These are phyloP conservation scores for Helotiales sp. DNA, from an alignment of 2,329 filamentous ascomycete genomes.

Conservation along the genomic window DNA sequence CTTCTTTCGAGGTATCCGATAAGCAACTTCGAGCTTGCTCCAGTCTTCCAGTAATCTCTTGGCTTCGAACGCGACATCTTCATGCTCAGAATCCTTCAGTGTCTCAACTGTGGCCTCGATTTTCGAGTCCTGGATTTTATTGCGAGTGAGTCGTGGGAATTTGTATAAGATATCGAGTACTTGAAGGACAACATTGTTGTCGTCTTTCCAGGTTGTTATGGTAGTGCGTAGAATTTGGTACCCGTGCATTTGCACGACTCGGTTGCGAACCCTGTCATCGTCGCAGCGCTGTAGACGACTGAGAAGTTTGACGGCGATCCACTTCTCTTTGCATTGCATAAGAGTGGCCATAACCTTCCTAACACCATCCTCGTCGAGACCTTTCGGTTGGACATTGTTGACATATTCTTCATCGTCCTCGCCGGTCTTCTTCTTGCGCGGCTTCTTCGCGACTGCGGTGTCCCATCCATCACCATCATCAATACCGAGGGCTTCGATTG, in stretches of 20 bases:
- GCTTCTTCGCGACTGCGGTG: constrained; percentile 83
- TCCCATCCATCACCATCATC: constrained; percentile 93
- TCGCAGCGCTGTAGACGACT: constrained; percentile 83
- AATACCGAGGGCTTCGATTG: constrained; percentile 93
- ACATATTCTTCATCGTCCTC: constrained; percentile 97
- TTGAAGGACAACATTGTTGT: constrained; percentile 85
- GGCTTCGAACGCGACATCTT: constrained; percentile 72
- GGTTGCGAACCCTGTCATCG: constrained; percentile 82
- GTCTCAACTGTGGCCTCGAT: constrained; percentile 80
- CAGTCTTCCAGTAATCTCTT: constrained; percentile 75
- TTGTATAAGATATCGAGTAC: constrained; percentile 86
- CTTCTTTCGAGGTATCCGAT: constrained; percentile 91
- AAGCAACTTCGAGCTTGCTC: constrained; percentile 86
- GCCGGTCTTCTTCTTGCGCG: constrained; percentile 85
- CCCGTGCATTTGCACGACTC: constrained; percentile 93
- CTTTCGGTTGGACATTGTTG: constrained; percentile 79
- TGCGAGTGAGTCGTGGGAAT: constrained; percentile 87
- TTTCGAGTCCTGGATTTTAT: constrained; percentile 96
- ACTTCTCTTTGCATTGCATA: constrained; percentile 98
- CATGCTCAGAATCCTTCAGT: constrained; percentile 67
- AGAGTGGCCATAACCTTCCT: constrained; percentile 95
- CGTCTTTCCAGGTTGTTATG: constrained; percentile 82
- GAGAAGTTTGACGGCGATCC: constrained; percentile 95
- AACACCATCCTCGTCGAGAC: constrained; percentile 78
- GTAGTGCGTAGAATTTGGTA: constrained; percentile 93